Conservation (phyloP, 345 rosid genomes). For the Salix caprea region DNA sequence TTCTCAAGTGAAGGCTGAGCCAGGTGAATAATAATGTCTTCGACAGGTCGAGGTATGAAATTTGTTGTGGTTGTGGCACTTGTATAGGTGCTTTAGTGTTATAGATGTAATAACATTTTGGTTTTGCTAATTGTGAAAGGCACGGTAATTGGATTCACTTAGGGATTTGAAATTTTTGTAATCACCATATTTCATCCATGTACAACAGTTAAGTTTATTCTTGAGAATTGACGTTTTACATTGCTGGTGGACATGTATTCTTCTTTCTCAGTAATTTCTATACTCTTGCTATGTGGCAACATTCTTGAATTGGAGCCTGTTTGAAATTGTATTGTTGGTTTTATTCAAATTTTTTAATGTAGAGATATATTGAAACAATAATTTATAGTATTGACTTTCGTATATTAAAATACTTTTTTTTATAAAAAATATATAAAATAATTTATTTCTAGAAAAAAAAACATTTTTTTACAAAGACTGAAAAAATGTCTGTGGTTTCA, state of each 20-base stretch:
- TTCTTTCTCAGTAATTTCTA: background rate
- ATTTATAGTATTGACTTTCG: no score
- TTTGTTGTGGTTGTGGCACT: constrained; percentile 2
- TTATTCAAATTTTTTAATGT: no score
- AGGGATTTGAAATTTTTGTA: constrained; percentile 7
- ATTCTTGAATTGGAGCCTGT: background rate
- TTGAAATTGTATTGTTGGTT: no score
- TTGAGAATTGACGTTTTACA: background rate
- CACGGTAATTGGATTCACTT: background rate
- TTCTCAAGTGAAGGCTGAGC: background rate
- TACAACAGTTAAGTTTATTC: background rate
- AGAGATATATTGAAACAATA: no score
- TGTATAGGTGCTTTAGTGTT: constrained; percentile 4
- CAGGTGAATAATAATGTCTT: background rate
- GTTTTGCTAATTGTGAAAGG: background rate
- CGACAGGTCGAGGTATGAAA: background rate
- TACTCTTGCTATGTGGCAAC: background rate
- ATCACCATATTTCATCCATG: background rate
- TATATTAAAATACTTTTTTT: no score
- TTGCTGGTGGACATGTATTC: background rate
- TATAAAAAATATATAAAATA: no score
- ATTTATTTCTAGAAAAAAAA: no score
- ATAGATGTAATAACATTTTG: background rate
- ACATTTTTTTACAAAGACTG: no score
- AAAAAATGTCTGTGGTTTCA: no score